Evolutionary conservation across 495 filamentous ascomycete species (phyloP), one percentile per base, ranked within the genome.

Genomic region (Penicillium flavigenum): DNA sequence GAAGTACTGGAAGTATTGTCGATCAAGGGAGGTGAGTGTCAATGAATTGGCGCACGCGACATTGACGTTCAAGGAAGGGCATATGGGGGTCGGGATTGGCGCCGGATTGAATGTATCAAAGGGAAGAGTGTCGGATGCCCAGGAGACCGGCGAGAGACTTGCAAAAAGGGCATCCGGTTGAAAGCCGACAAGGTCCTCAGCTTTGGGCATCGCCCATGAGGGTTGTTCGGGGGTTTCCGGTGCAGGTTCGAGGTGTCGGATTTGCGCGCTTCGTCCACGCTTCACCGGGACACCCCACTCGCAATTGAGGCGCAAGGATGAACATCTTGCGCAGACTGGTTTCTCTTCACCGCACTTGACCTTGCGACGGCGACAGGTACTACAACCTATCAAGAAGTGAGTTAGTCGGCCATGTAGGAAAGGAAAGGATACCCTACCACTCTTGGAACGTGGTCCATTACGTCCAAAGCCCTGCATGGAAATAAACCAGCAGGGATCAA

Each of bases 261-360:
- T 62, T 47, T 68, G 67, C 1, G 53, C 54, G 43, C 64, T 61
- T 26, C 67, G 66, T 46, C 61, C 68, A 47, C 67, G 67, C 54
- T 69, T 70, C 27, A 74, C 65, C 5, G 68, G 65, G 24, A 70
- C 56, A 10, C 71, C 74, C 74, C 74, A 77, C 59, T 78, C 74
- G 26, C 70, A 73, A 34, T 57, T 58, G 14, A 75, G 65, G 12
- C 60, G 68, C 34, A 73, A 48, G 10, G 69, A 64, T 39, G 51
- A 39, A 57, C 81, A 83, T 34, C 77, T 76, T 26, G 67, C 66
- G 59, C 81, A 83, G 5, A 79, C 55, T 2, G 81, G 81, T 43
- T 71, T 77, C 59, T 72, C 69, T 67, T 83, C 81, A 51, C 80
- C 81, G 58, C 81, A 83, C 65, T 82, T 81, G 12, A 83, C 76